Evolutionary conservation across 768 basidiomycete genomes (phyloP).

Genomic region (Suillus subalutaceus): DNA sequence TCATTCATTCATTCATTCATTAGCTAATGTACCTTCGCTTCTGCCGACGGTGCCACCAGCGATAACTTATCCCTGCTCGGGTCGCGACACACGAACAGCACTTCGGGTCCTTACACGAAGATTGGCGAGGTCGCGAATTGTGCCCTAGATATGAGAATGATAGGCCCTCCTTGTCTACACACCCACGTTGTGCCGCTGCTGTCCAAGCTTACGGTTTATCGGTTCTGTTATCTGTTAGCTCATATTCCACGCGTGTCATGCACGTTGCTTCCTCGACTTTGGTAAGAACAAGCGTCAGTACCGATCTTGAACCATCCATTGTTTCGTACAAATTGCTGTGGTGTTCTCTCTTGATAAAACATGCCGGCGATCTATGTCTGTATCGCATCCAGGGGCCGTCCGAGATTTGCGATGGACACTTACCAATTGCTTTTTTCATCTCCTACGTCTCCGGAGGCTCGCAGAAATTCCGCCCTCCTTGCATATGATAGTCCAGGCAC

Average conservation of each 20-base stretch:
- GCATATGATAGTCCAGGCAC: neutral
- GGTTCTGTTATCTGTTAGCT: neutral
- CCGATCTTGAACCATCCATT: neutral
- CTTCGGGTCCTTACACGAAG: neutral
- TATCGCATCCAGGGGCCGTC: neutral
- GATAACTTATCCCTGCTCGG: conserved; percentile 9
- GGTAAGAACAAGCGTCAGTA: neutral
- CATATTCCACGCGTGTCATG: neutral
- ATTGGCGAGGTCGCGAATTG: conserved; percentile 7
- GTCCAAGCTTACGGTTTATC: neutral
- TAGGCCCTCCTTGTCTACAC: neutral
- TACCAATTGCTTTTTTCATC: neutral
- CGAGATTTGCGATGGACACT: neutral
- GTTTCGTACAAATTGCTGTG: neutral
- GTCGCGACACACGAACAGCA: neutral
- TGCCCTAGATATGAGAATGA: neutral
- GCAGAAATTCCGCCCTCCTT: neutral
- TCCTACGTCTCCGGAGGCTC: conserved; percentile 2
- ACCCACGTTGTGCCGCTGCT: neutral
- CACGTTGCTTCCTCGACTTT: neutral
- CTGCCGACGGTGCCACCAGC: neutral
- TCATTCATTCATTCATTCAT: neutral
- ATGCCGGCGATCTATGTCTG: neutral
- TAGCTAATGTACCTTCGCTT: neutral
- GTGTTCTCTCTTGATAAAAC: neutral